phyloP scores from a whole-genome alignment of 352 stramenopile species.

The Globisporangium megalacanthum region DNA sequence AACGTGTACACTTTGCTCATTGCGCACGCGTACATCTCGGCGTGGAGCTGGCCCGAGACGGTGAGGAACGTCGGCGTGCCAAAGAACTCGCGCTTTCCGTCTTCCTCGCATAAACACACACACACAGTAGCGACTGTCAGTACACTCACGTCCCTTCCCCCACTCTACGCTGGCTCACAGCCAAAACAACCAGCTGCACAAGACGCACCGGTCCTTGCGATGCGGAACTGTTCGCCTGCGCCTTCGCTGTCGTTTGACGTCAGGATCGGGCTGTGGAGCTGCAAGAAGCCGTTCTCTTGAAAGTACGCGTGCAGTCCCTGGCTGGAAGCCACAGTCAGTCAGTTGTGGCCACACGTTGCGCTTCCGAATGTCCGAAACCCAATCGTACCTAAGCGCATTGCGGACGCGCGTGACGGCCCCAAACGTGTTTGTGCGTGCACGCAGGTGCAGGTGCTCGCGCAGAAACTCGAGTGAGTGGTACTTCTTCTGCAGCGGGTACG shows the following conservation, averaged over 20 bases:
- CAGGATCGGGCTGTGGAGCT: constrained; percentile 92
- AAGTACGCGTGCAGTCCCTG: constrained; percentile 72
- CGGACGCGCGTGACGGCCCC: constrained; percentile 93
- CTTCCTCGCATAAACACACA: constrained; percentile 13
- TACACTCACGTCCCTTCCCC: background rate
- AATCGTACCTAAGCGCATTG: constrained; percentile 74
- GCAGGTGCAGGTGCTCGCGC: constrained; percentile 94
- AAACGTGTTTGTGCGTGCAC: constrained; percentile 96
- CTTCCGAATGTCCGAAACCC: background rate
- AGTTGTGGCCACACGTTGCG: background rate
- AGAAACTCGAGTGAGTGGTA: constrained; percentile 97
- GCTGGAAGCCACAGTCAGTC: constrained; percentile 15
- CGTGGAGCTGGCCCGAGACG: constrained; percentile 92
- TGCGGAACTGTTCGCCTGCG: constrained; percentile 97
- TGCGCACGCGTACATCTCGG: constrained; percentile 96
- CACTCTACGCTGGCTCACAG: background rate
- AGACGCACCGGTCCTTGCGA: constrained; percentile 68
- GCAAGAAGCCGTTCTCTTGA: constrained; percentile 71
- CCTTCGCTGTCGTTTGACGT: constrained; percentile 98
- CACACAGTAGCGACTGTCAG: background rate
- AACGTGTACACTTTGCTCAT: constrained; percentile 99
- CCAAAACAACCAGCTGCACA: background rate
- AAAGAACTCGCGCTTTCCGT: constrained; percentile 94
- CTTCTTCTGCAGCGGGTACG: constrained; percentile 99
- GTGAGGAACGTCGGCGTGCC: constrained; percentile 88